These are phyloP conservation scores for Aureobasidium musti DNA, from an alignment of 2,329 filamentous ascomycete species.

Conservation along the genomic window DNA sequence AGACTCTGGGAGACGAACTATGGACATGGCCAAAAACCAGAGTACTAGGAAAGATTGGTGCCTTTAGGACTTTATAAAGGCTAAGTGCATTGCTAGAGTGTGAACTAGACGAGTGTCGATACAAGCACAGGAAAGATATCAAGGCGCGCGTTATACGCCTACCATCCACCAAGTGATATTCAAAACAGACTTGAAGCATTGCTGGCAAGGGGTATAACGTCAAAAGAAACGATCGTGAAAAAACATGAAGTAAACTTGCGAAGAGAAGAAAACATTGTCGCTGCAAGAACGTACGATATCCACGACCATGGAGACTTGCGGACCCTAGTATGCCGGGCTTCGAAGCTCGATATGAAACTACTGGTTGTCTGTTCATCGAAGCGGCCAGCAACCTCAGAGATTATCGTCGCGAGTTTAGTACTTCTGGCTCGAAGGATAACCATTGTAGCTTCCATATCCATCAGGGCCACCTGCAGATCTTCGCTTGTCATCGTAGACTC, in stretches of 20 bases:
- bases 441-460: slow-evolving; percentile 26
- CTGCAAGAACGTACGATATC: background rate
- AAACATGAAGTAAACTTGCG: background rate
- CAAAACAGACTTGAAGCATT: background rate
- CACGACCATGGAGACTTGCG: no score
- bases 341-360: background rate
- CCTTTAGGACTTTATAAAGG: background rate
- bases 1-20: background rate
- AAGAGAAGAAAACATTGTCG: background rate
- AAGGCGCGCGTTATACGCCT: background rate
- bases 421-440: slow-evolving; percentile 3
- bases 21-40: no score
- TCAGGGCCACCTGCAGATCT: slow-evolving; percentile 20
- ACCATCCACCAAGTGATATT: background rate
- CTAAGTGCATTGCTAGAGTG: background rate
- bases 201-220: slow-evolving; percentile 5
- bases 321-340: background rate
- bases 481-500: slow-evolving; percentile 17
- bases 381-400: background rate
- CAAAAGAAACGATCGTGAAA: background rate
- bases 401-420: background rate
- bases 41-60: background rate
- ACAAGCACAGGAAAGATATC: background rate
- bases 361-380: background rate
- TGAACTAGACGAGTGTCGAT: background rate